Conservation (phyloP, 306 rosid species). For the Neltuma alba region DNA sequence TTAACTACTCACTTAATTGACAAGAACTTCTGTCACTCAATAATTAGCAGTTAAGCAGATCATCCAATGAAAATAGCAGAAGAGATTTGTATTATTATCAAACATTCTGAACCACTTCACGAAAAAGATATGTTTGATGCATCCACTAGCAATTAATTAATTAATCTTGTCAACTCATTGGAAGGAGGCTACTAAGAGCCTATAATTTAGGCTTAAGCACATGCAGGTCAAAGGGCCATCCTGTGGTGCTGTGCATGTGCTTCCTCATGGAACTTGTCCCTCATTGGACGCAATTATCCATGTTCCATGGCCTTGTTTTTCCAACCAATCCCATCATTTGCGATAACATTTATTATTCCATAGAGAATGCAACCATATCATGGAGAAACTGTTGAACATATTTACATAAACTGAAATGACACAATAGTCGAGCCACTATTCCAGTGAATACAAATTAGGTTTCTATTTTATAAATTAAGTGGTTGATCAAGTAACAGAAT, state of each 20-base stretch:
- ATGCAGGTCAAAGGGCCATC: slow-evolving; percentile 41
- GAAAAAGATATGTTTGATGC: not conserved
- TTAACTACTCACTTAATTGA: too few relatives aligned
- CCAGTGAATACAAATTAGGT: slow-evolving; percentile 46
- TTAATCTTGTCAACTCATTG: not conserved
- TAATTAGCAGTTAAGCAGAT: not conserved
- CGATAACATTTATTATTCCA: not conserved
- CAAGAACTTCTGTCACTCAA: too few relatives aligned
- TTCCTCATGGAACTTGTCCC: slow-evolving; percentile 29
- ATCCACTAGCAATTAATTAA: not conserved
- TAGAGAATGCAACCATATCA: not conserved
- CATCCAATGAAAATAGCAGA: not conserved
- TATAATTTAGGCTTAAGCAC: slow-evolving; percentile 21
- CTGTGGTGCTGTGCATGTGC: slow-evolving; percentile 43
- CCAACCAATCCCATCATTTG: slow-evolving; percentile 19
- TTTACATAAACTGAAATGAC: slow-evolving; percentile 38
- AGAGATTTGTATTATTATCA: not conserved
- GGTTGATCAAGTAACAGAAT: slow-evolving; percentile 29
- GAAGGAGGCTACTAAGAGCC: not conserved
- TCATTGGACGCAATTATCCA: slow-evolving; percentile 6
- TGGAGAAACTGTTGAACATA: not conserved
- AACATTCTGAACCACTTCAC: not conserved
- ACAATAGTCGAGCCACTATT: slow-evolving; percentile 35
- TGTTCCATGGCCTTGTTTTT: not conserved
- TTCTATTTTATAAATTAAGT: slow-evolving; percentile 29